Percentiles rank a stretch among this genome's conserved stretches.
phyloP scores from a whole-genome alignment of 2,329 filamentous ascomycete genomes.

The Trichoderma polysporum region DNA sequence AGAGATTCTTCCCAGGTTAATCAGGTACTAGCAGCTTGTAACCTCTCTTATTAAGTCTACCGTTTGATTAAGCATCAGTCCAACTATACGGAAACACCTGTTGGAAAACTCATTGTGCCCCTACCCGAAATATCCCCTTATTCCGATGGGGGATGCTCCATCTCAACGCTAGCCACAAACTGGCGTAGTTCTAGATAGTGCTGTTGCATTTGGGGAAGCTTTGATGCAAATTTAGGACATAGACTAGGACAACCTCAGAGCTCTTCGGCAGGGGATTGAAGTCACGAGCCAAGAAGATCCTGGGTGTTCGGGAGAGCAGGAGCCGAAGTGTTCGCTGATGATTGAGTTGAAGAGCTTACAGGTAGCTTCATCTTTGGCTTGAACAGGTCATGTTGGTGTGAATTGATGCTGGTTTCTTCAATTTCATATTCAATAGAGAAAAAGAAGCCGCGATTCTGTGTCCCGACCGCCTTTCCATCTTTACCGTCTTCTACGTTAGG shows the following conservation, averaged over 20 bases:
- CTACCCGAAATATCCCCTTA: not conserved
- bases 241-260: not conserved
- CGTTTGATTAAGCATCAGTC: not conserved
- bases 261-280: not conserved
- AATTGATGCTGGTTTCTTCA: not conserved
- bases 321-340: not conserved
- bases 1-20: not conserved
- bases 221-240: not conserved
- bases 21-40: not conserved
- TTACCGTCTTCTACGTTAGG: not conserved
- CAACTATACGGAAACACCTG: not conserved
- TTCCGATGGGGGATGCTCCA: not conserved
- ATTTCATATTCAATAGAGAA: not conserved
- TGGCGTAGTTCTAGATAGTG: not conserved
- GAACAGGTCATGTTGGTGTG: not conserved
- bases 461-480: not conserved
- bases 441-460: not conserved
- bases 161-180: no score
- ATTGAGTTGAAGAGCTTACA: not conserved
- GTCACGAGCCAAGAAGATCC: not conserved
- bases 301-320: not conserved
- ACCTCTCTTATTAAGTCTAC: not conserved
- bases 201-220: not conserved
- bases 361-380: not conserved
- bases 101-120: not conserved